Base-by-base conservation (phyloP, 257 asterid genomes). In the Capsicum rhomboideum region DNA sequence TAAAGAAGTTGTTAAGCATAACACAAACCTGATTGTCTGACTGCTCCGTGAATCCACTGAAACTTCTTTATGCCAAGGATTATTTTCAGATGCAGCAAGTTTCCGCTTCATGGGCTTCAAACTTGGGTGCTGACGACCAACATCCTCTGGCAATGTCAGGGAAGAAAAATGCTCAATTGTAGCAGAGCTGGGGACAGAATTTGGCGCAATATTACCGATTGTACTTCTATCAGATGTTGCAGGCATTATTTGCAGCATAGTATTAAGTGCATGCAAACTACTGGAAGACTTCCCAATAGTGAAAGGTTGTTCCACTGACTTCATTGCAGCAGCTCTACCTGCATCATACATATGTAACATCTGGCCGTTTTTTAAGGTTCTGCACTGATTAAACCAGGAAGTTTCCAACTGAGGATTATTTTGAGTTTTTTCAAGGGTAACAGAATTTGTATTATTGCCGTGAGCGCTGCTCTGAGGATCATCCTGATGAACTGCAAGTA, bases 321-420 rank as follows among this genome's bases (percentile, higher is more conserved):
- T 91, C 69, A 79, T 75, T 21, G 88, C 56, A 46, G 88, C 61
- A 78, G 84, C 86, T 85, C 82, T 83, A 8, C 46, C 87, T 37
- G 93, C 88, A 88, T 90, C 90, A 88, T 89, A 74, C 58, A 82
- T 40, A 0, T 89, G 90, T 85, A 88, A 83, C 83, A 87, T 78
- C 86, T 87, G 94, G 80, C 93, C 94, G 80, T 90, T 92, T 85
- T 86, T 91, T 37, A 91, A 88, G 82, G 91, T 86, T 78, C 92
- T 97, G 84, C 90, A 89, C 88, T 91, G 98, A 87, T 85, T 91
- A 85, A 93, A 91, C 97, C 95, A 91, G 40, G 98, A 92, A 44
- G 97, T 94, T 21, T 95, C 96, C 93, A 94, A 92, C 91, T 93
- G 99, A 79, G 93, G 93, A 86, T 87, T 82, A 87, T 87, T 77